Base-by-base conservation (phyloP, 805 yeast species). In the Priceomyces fermenticarens region DNA sequence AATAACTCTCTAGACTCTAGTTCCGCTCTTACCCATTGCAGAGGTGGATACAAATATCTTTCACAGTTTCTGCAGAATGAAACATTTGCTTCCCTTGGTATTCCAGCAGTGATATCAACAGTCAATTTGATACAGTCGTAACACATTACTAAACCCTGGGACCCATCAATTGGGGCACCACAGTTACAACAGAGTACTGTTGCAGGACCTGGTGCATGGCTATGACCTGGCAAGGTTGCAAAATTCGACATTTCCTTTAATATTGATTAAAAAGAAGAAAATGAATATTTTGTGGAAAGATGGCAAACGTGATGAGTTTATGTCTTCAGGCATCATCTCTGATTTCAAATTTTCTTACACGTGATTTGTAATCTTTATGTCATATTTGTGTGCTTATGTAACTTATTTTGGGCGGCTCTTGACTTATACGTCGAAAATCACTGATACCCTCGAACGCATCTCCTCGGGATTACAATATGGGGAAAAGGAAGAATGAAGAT, bases 11-110 rank as follows among this genome's bases (percentile, higher is more conserved):
- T 76, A 16, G 95, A 85, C 67, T 93, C 99, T 39, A 91, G 73
- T 43, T 85, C 89, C 2, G 96, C 96, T 45, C 80, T 71, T 43
- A 91, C 78, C 99, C 99, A 93, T 58, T 88, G 95, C 27, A 74
- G 74, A 34, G 99, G 99, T 10, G 99, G 99, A 55, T 90, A 96
- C 51, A 91, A 70, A 63, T 88, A 93, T 40, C 98, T 72, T 61
- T 93, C 99, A 78, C 99, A 93, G 72, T 90, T 90, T 74, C 98
- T 78, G 70, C 99, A 93, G 60, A 90, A 93, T 23, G 95, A 87
- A 36, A 93, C 72, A 51, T 88, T 86, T 7, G 96, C 91, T 62
- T 93, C 98, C 63, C 97, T 79, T 39, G 97, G 97, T 30, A 70
- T 70, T 35, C 96, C 97, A 51, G 84, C 88, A 2, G 99, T 89